Base-by-base conservation (phyloP, 129 eudicot species). In the Cynara cardunculus region DNA sequence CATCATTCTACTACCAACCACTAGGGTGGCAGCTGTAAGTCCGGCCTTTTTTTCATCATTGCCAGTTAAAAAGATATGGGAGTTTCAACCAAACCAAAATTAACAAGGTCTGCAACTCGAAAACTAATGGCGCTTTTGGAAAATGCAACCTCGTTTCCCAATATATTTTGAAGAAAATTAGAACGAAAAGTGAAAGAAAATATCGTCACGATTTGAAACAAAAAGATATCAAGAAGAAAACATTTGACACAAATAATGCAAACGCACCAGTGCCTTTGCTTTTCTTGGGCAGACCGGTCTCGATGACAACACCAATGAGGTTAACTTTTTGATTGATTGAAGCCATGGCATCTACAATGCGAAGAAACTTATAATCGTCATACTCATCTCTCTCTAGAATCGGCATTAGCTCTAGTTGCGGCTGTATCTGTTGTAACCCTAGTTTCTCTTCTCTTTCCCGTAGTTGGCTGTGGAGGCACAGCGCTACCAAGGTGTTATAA, bases 1-100 rank as follows among this genome's bases (percentile, higher is more conserved):
- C 91, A 89, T 89, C 93, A 89, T 83, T 80, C 93, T 89, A 89
- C 93, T 85, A 83, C 93, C 93, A 85, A 85, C 59, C 76, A 72
- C 78, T 1, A 74, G 25, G 86, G 75, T 32, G 71, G 93, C 93
- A 87, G 89, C 89, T 66, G 84, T 89, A 87, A 89, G 90, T 85
- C 89, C 93, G 93, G 93, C 93, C 93, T 89, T 89, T 89, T 78
- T 73, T 64, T 89, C 93, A 78, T 89, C 93, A 89, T 83, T 35
- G 90, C 90, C 87, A 77, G 39, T 39, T 16, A 3, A 56, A 34
- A 80, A 69, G 39, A 12, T 32, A 32, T 30, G 37, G 2, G 7
- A 35, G 11, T 26, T 80, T 49, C 28, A 69, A 5, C 73, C 3
- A 44, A 44, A 21, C 25, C 8, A 37, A 37, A 37, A 37, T 37